phyloP scores from a whole-genome alignment of 768 basidiomycete species.

The Strobilomyces confusus region DNA sequence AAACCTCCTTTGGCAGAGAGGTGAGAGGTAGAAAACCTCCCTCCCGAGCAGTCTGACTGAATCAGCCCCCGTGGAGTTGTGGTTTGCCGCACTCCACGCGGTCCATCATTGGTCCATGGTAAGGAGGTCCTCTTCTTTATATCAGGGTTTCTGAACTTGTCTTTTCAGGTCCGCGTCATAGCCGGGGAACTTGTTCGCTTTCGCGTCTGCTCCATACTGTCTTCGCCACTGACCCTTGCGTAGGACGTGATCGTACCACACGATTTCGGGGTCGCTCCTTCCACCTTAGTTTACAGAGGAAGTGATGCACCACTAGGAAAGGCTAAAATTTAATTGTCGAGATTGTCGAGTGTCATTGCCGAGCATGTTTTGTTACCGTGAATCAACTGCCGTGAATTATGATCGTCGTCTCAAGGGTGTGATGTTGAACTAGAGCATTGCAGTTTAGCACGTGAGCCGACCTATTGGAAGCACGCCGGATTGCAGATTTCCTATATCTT shows the following conservation, averaged over 20 bases:
- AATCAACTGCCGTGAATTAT: too few species aligned
- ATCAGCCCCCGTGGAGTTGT: slow-evolving; percentile 46
- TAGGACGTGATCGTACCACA: slow-evolving; percentile 66
- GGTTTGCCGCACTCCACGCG: slow-evolving; percentile 84
- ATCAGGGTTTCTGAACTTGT: slow-evolving; percentile 4
- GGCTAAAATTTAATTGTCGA: slow-evolving; percentile 49
- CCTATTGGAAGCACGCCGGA: not conserved
- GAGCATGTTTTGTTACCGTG: slow-evolving; percentile 5
- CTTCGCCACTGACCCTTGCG: slow-evolving; percentile 8
- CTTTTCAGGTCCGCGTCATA: slow-evolving; percentile 67
- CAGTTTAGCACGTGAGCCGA: slow-evolving; percentile 19
- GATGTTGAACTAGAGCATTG: not conserved
- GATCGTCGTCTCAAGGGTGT: not conserved
- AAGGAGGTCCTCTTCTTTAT: slow-evolving; percentile 17
- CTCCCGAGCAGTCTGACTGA: not conserved
- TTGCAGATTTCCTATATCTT: not conserved
- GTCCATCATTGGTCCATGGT: slow-evolving; percentile 94
- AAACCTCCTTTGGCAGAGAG: too few species aligned
- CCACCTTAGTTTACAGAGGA: slow-evolving; percentile 75
- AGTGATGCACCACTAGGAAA: slow-evolving; percentile 60
- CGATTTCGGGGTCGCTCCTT: slow-evolving; percentile 84
- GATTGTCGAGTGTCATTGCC: slow-evolving; percentile 5
- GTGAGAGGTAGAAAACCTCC: slow-evolving; percentile 33
- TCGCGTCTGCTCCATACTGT: slow-evolving; percentile 1
- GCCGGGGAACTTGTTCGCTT: slow-evolving; percentile 72